These are phyloP conservation scores for Pythium aphanidermatum DNA, from an alignment of 352 stramenopile genomes.

Conservation along the genomic window DNA sequence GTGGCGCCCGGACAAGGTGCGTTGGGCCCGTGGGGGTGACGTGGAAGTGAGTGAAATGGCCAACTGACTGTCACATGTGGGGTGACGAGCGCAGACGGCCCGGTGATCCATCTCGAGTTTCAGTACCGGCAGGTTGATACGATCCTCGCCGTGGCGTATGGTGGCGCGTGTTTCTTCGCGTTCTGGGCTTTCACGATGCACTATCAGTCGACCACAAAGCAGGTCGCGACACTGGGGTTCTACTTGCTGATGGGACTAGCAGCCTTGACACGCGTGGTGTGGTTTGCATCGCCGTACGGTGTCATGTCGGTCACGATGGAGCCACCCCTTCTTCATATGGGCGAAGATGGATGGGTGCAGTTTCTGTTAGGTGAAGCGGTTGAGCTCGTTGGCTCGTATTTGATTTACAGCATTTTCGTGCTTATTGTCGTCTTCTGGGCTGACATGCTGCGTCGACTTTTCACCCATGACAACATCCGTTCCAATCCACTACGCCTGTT, in stretches of 20 bases:
- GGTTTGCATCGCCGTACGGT: slow-evolving; percentile 73
- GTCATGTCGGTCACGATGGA: slow-evolving; percentile 62
- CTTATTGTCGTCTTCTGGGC: slow-evolving; percentile 97
- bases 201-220: slow-evolving; percentile 39
- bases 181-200: slow-evolving; percentile 79
- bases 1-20: slow-evolving; percentile 9
- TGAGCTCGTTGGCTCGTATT: slow-evolving; percentile 87
- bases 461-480: slow-evolving; percentile 62
- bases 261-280: slow-evolving; percentile 53
- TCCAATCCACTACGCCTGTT: slow-evolving; percentile 89
- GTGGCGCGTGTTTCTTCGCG: slow-evolving; percentile 67
- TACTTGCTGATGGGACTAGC: slow-evolving; percentile 71
- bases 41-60: neutral
- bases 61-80: no score
- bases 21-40: neutral
- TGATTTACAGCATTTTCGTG: slow-evolving; percentile 97
- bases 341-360: slow-evolving; percentile 51
- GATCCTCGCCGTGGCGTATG: slow-evolving; percentile 67
- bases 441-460: slow-evolving; percentile 93
- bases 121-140: slow-evolving; percentile 79
- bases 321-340: slow-evolving; percentile 49
- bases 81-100: slow-evolving; percentile 24
- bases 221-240: slow-evolving; percentile 74
- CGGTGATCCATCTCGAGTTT: slow-evolving; percentile 71
- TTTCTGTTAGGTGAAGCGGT: slow-evolving; percentile 85